Conservation (phyloP, 1,139 yeast genomes). For the Pichia sp. region DNA sequence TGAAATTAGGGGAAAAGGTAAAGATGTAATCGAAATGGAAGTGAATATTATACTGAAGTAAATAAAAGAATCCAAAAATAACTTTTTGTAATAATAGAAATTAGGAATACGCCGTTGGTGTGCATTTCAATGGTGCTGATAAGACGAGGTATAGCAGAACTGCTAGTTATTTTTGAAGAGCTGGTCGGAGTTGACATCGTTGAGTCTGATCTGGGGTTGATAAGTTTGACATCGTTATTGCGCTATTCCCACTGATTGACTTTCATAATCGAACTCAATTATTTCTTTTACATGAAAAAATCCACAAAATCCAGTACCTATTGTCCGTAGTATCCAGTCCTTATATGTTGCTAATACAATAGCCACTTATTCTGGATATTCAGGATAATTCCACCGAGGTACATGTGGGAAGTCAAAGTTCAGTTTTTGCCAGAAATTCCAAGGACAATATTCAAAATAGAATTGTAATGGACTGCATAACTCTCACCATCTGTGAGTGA, state of each 20-base stretch:
- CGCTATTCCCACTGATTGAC: slow-evolving; percentile 41
- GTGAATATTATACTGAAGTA: background rate
- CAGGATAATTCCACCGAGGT: slow-evolving; percentile 47
- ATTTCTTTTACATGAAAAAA: slow-evolving; percentile 52
- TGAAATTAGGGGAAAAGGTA: no score
- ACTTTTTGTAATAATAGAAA: no score
- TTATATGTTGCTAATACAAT: slow-evolving; percentile 65
- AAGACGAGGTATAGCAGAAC: no score
- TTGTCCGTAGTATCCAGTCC: slow-evolving; percentile 40
- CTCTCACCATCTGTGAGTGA: no score
- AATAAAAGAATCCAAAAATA: background rate
- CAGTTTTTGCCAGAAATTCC: slow-evolving; percentile 39
- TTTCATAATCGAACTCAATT: slow-evolving; percentile 54
- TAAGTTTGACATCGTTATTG: no score
- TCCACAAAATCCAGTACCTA: slow-evolving; percentile 52
- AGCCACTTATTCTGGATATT: slow-evolving; percentile 37
- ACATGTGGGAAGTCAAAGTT: slow-evolving; percentile 39
- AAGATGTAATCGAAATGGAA: background rate
- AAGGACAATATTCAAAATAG: slow-evolving; percentile 38
- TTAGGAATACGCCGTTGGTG: no score
- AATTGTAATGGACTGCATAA: no score
- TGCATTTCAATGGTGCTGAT: no score
- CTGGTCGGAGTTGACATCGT: no score
- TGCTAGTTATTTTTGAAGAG: no score
- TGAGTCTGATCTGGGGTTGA: no score